These are phyloP conservation scores for Hyparrhenia diplandra DNA, from an alignment of 176 grass and related monocot species.

Conservation along the genomic window DNA sequence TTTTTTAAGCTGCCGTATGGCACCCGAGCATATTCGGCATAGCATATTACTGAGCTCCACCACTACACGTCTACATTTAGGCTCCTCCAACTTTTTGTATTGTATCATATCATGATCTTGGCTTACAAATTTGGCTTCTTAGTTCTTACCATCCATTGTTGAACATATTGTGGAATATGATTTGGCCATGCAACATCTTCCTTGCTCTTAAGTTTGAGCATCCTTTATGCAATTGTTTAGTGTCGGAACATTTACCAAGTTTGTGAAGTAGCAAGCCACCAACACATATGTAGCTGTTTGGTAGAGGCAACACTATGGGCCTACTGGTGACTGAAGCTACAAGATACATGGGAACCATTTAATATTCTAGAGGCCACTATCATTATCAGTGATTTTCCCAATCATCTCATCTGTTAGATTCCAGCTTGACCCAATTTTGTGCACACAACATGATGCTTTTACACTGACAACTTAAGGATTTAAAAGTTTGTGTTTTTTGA, in stretches of 20 bases:
- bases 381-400: background rate
- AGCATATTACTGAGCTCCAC: background rate
- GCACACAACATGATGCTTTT: background rate
- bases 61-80: background rate
- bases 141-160: background rate
- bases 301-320: background rate
- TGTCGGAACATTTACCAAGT: background rate
- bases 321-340: background rate
- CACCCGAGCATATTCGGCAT: background rate
- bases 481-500: background rate
- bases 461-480: background rate
- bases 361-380: background rate
- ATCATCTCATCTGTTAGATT: background rate
- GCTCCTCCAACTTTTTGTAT: background rate
- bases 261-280: background rate
- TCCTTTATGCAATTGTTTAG: background rate
- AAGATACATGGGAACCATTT: background rate
- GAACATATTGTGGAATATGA: background rate
- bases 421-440: background rate
- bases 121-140: background rate
- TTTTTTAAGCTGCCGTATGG: background rate
- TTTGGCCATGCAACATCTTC: background rate
- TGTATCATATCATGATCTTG: constrained; percentile 3
- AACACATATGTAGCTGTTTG: background rate
- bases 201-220: background rate